Percentiles rank a stretch among this genome's conserved stretches.
Conservation (phyloP, 805 yeast genomes). For the Priceomyces fermenticarens region DNA sequence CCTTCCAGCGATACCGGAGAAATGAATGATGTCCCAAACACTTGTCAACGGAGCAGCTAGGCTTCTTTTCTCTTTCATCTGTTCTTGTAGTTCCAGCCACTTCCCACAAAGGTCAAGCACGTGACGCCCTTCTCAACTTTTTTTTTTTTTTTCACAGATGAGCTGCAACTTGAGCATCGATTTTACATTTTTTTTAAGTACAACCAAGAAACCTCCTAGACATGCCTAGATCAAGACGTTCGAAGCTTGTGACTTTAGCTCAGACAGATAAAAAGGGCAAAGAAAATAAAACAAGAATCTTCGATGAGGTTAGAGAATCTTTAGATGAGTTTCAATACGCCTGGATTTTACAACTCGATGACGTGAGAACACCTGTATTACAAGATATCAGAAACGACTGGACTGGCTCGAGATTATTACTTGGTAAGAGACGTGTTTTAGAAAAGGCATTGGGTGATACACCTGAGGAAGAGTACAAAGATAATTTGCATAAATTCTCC, state of each 20-base stretch:
- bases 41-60: too few species aligned
- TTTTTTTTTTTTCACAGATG: conserved; percentile 20
- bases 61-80: not conserved
- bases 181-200: conserved; percentile 1
- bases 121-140: not conserved
- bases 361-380: conserved; percentile 92
- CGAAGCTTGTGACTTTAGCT: conserved; percentile 91
- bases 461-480: conserved; percentile 86
- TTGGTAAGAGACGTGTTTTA: conserved; percentile 91
- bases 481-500: conserved; percentile 70
- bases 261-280: conserved; percentile 95
- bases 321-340: conserved; percentile 74
- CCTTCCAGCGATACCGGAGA: too few species aligned
- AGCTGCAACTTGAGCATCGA: conserved; percentile 13
- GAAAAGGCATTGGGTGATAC: conserved; percentile 89
- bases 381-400: conserved; percentile 92
- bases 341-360: conserved; percentile 85
- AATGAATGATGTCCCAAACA: too few species aligned
- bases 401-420: conserved; percentile 82
- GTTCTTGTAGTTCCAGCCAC: not conserved
- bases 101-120: too few species aligned
- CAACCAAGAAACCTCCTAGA: conserved; percentile 9
- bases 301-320: conserved; percentile 82
- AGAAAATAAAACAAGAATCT: conserved; percentile 86
- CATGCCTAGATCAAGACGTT: conserved; percentile 97